Conservation (phyloP, 2,329 filamentous ascomycete genomes). For the Cordyceps farinosa region DNA sequence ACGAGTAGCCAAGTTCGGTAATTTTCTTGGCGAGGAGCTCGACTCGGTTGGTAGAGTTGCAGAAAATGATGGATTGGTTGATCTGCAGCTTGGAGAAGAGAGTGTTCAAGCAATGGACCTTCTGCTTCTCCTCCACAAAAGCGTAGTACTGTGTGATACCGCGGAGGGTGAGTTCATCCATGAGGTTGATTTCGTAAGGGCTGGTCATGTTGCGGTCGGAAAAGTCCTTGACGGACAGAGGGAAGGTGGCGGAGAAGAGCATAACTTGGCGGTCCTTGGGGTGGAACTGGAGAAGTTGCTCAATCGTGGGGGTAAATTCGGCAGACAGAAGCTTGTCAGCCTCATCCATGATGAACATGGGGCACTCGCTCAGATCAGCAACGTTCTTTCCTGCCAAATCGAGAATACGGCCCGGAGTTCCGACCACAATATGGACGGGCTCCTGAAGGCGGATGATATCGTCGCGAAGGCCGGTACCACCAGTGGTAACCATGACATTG, state of each 20-base stretch:
- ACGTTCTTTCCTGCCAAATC: conserved; percentile 96
- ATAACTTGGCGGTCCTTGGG: conserved; percentile 98
- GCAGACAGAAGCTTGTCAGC: conserved; percentile 95
- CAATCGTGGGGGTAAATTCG: conserved; percentile 96
- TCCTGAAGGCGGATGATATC: conserved; percentile 95
- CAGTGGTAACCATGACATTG: conserved; percentile 99
- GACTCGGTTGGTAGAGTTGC: conserved; percentile 97
- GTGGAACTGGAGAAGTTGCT: conserved; percentile 91
- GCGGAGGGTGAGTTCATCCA: conserved; percentile 96
- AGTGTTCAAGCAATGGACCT: conserved; percentile 98
- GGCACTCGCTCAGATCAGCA: conserved; percentile 90
- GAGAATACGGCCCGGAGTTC: conserved; percentile 92
- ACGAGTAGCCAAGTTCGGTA: conserved; percentile 97
- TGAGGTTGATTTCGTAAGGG: conserved; percentile 98
- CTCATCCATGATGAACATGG: conserved; percentile 99
- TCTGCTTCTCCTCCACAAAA: conserved; percentile 98
- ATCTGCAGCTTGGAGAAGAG: conserved; percentile 99
- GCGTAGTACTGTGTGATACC: conserved; percentile 99
- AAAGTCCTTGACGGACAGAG: conserved; percentile 94
- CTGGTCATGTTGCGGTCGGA: conserved; percentile 97
- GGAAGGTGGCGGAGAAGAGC: conserved; percentile 98
- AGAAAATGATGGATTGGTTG: conserved; percentile 99
- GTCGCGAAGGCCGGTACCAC: conserved; percentile 90
- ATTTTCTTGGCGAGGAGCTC: conserved; percentile 98
- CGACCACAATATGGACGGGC: conserved; percentile 94